Conservation (phyloP, 306 rosid genomes). For the Alnus rubra region DNA sequence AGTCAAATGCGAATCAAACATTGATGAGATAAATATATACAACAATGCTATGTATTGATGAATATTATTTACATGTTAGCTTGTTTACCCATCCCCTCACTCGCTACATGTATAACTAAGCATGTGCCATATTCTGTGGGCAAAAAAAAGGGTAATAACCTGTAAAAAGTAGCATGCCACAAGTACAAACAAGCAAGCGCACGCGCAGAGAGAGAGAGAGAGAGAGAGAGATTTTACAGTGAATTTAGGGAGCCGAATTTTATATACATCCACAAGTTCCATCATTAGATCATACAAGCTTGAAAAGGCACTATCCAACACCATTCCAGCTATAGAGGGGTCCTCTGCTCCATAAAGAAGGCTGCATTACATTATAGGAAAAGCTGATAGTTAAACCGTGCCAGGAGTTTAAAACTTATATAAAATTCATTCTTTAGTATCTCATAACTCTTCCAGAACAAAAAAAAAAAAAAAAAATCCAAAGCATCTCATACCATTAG, state of each 20-base stretch:
- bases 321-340: slow-evolving; percentile 94
- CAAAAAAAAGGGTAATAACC: not conserved
- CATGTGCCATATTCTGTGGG: not conserved
- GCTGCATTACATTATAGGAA: slow-evolving; percentile 49
- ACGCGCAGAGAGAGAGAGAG: no score
- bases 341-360: slow-evolving; percentile 99
- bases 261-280: slow-evolving; percentile 93
- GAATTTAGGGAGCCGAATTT: slow-evolving; percentile 95
- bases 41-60: no score
- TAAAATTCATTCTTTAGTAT: slow-evolving; percentile 12
- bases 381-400: slow-evolving; percentile 21
- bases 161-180: not conserved
- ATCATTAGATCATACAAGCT: slow-evolving; percentile 84
- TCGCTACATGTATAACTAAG: not conserved
- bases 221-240: slow-evolving; percentile 65
- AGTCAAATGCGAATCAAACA: no score
- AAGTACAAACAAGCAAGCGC: no score
- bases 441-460: not conserved
- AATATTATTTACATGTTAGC: no score
- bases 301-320: slow-evolving; percentile 98
- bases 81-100: not conserved
- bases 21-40: no score
- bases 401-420: not conserved
- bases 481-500: slow-evolving; percentile 4
- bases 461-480: not conserved